Percentiles rank a stretch among this genome's conserved stretches.
Evolutionary conservation across 2,329 filamentous ascomycete species (phyloP).

Genomic region (Herpotrichia juniperi): DNA sequence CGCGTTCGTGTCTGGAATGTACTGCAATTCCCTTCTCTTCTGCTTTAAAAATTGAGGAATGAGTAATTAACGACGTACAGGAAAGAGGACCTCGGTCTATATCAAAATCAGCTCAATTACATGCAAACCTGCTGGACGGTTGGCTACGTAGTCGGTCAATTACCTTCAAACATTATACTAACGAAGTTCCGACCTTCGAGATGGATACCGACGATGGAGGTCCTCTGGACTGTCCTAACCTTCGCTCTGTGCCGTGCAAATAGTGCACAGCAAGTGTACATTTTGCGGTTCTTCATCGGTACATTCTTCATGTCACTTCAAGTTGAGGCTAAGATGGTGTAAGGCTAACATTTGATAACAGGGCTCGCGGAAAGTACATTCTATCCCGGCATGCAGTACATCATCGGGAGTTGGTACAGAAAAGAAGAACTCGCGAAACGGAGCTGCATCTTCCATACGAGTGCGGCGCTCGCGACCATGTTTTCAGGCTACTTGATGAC

Average conservation of each 20-base stretch:
- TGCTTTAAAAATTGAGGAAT: not conserved
- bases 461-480: constrained; percentile 52
- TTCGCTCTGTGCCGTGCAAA: constrained; percentile 51
- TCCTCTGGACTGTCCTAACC: constrained; percentile 56
- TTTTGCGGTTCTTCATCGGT: constrained; percentile 56
- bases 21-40: constrained; percentile 16
- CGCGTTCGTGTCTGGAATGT: constrained; percentile 40
- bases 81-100: constrained; percentile 60
- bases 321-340: too few species aligned
- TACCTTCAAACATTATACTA: constrained; percentile 59
- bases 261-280: constrained; percentile 52
- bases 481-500: constrained; percentile 63
- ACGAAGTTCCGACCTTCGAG: constrained; percentile 55
- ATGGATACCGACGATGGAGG: constrained; percentile 57
- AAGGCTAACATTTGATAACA: constrained; percentile 19
- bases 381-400: constrained; percentile 60
- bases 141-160: constrained; percentile 63
- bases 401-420: constrained; percentile 60
- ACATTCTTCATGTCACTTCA: constrained; percentile 18
- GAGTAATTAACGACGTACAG: constrained; percentile 24
- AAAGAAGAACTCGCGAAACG: constrained; percentile 59
- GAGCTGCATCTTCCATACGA: constrained; percentile 59
- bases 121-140: constrained; percentile 64
- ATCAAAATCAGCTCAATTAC: constrained; percentile 62
- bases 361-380: constrained; percentile 57